phyloP scores from a whole-genome alignment of 2,329 filamentous ascomycete genomes.

The Capronia epimyces region DNA sequence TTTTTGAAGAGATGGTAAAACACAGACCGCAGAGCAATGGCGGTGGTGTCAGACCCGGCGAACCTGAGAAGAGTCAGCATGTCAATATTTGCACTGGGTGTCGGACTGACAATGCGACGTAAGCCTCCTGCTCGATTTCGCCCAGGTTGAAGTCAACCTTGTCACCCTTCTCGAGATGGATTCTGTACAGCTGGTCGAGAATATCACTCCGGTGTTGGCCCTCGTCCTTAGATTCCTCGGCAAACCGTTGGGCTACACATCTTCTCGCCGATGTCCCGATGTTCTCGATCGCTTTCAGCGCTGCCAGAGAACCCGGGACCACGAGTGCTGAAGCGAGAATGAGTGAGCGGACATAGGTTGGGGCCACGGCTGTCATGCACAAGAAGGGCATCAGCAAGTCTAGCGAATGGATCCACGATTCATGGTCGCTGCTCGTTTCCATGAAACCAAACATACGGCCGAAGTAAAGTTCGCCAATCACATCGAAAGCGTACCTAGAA shows the following conservation, averaged over 20 bases:
- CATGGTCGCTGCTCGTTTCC: conserved; percentile 36
- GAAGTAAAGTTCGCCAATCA: conserved; percentile 41
- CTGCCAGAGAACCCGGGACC: conserved; percentile 26
- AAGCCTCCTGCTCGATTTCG: conserved; percentile 23
- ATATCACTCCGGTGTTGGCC: conserved; percentile 30
- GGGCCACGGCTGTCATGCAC: conserved; percentile 31
- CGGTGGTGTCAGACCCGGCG: conserved; percentile 21
- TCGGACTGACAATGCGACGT: conserved; percentile 14
- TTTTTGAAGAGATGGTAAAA: conserved; percentile 46
- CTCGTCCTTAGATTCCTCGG: conserved; percentile 19
- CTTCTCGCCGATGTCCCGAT: conserved; percentile 30
- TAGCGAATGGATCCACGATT: conserved; percentile 37
- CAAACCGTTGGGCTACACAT: conserved; percentile 28
- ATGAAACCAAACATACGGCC: conserved; percentile 42
- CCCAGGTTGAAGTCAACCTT: conserved; percentile 31
- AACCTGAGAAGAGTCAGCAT: conserved; percentile 6
- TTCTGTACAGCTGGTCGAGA: conserved; percentile 31
- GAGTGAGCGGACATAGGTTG: conserved; percentile 32
- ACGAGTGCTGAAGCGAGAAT: conserved; percentile 30
- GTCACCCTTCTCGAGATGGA: conserved; percentile 31
- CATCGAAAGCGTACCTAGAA: conserved; percentile 40
- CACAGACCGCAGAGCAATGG: conserved; percentile 15
- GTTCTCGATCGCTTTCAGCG: conserved; percentile 30
- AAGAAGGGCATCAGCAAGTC: conserved; percentile 34
- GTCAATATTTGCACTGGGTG: background rate